Base-by-base conservation (phyloP, 192 early-diverging fungal genomes). In the Geranomyces michiganensis region DNA sequence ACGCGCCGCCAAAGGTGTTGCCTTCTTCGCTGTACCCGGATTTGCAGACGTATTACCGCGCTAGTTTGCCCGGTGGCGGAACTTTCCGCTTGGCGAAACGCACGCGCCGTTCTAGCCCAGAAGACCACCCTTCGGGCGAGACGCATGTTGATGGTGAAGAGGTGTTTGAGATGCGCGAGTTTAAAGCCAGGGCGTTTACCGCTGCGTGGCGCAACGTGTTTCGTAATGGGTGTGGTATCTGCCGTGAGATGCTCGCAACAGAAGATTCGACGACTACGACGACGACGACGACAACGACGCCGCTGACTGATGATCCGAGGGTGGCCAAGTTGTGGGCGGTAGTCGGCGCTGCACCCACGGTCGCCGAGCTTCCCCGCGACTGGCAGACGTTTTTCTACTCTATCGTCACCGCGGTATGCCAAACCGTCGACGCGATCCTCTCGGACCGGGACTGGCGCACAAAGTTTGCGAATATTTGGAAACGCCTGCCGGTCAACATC, bases 371-470 rank as follows among this genome's bases (percentile, higher is more conserved):
- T 44, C 74, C 74, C 1, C 48, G 29, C 12, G 12, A 7, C 17
- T 72, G 55, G 15, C 73, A 76, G n/a, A 19, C 44, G 17, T 76
- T 67, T 36, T 61, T 73, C 22, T 63, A 73, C 21, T 30, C 30
- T 5, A 31, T 79, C 45, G 17, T 46, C 33, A 41, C 21, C n/a
- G 78, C 73, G 10, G 15, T 68, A 9, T 72, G 70, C 1, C 60
- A 73, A 17, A 68, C 66, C 1, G 60, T 79, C 46, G 78, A 79
- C 66, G 68, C 70, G 44, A 55, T 76, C 27, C 60, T 79, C 10
- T 74, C 75, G 29, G 75, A 80, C 47, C 46, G 10, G 15, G 68
- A 65, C 13, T 80, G 79, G 79, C 47, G 79, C 24, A 55, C 41
- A 1, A 80, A 76, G 64, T 68, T 76, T n/a, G 48, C 41, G 9